Evolutionary conservation across 73 alveolate species (phyloP).

Genomic region (Stentor roeselii): DNA sequence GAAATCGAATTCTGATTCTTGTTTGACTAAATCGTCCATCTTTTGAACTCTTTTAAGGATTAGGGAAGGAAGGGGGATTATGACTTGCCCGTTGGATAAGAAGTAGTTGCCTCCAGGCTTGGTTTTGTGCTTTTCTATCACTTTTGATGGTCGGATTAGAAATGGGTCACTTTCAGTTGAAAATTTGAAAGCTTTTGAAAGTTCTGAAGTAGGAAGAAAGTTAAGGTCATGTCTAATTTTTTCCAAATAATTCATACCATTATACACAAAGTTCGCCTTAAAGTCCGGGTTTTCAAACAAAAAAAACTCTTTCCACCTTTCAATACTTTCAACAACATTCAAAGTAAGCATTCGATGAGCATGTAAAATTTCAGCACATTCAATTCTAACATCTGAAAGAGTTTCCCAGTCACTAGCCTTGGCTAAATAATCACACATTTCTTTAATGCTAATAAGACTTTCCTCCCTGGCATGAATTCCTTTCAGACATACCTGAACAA

Average conservation of each 20-base stretch:
- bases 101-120: too few species aligned
- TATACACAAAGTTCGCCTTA: not conserved
- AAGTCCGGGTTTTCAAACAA: not conserved
- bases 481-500: not conserved
- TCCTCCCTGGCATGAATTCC: not conserved
- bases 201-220: not conserved
- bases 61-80: too few species aligned
- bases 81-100: too few species aligned
- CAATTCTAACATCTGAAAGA: not conserved
- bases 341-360: not conserved
- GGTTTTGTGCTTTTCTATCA: not conserved
- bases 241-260: not conserved
- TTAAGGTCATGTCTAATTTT: not conserved
- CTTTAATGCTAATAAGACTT: too few species aligned
- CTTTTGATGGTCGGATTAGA: not conserved
- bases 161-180: not conserved
- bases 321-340: not conserved
- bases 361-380: not conserved
- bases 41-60: too few species aligned
- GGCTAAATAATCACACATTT: not conserved
- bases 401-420: not conserved
- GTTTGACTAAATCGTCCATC: too few species aligned
- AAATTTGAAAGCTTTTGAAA: not conserved
- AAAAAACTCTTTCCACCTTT: not conserved
- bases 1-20: too few species aligned